Conservation (phyloP, 306 rosid genomes). For the Trifolium fragiferum region DNA sequence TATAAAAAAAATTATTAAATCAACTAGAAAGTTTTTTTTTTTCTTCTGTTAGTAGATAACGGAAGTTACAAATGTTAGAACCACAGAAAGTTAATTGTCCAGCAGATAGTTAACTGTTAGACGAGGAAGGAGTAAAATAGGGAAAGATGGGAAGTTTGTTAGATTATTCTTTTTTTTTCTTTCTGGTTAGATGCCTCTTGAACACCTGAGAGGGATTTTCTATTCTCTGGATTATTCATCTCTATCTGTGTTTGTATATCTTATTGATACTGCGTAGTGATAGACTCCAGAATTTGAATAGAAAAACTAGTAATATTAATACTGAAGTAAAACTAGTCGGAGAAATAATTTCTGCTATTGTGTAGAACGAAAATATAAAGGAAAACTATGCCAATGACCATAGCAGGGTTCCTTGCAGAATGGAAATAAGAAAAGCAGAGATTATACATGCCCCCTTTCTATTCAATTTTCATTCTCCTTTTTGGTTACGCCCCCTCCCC, state of each 20-base stretch:
- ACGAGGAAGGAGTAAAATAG: background rate
- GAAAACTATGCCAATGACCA: background rate
- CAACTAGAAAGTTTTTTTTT: slow-evolving; percentile 18
- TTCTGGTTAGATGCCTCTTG: background rate
- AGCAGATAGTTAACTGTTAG: slow-evolving; percentile 2
- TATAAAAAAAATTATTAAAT: slow-evolving; percentile 12
- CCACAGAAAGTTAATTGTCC: background rate
- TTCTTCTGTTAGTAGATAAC: slow-evolving; percentile 12
- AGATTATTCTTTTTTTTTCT: background rate
- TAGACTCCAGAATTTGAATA: background rate
- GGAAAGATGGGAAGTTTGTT: slow-evolving; percentile 14
- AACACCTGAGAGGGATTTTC: slow-evolving; percentile 7
- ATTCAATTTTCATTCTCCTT: background rate
- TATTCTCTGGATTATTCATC: background rate
- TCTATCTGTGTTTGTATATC: background rate
- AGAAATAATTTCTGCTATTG: background rate
- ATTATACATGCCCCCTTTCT: background rate
- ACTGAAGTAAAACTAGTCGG: background rate
- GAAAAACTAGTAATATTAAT: background rate
- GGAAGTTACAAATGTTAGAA: slow-evolving; percentile 21
- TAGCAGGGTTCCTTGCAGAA: background rate
- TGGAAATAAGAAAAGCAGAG: background rate
- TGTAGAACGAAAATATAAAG: background rate
- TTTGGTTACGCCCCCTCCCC: background rate
- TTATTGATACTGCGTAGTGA: background rate